Evolutionary conservation across 2,329 filamentous ascomycete genomes (phyloP).

Genomic region (Aureobasidium lini): DNA sequence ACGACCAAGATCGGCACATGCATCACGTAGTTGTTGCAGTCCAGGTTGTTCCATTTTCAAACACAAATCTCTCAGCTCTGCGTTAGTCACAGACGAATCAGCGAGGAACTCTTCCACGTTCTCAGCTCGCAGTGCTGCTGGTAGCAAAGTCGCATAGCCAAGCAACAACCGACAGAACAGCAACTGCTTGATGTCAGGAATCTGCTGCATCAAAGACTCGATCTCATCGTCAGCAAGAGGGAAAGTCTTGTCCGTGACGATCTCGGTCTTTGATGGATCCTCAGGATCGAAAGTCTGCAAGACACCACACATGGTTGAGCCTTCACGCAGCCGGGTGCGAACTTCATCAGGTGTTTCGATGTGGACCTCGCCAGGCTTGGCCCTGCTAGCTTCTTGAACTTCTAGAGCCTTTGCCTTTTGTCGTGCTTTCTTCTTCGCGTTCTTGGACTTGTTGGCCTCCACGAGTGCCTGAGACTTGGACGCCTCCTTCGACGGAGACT

Average conservation of each 20-base stretch:
- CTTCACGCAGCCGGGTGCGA: conserved; percentile 1
- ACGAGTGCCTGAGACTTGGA: background rate
- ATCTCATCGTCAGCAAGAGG: conserved; percentile 9
- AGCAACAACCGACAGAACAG: conserved; percentile 43
- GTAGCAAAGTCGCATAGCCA: conserved; percentile 39
- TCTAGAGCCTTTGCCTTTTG: conserved; percentile 6
- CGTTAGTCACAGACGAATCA: conserved; percentile 34
- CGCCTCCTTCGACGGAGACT: background rate
- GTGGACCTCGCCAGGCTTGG: conserved; percentile 5
- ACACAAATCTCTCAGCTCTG: conserved; percentile 41
- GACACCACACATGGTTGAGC: background rate
- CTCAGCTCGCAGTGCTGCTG: conserved; percentile 36
- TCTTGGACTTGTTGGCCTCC: conserved; percentile 2
- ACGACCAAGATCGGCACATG: conserved; percentile 43
- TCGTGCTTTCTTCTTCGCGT: conserved; percentile 7
- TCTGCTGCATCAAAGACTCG: conserved; percentile 29
- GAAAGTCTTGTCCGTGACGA: conserved; percentile 10
- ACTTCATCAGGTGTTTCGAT: conserved; percentile 11
- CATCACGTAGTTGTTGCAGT: conserved; percentile 45
- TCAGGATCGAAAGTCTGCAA: conserved; percentile 4
- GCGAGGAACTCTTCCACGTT: conserved; percentile 41
- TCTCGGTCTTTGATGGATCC: background rate
- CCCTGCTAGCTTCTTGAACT: background rate
- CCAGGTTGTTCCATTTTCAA: conserved; percentile 41
- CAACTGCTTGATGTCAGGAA: conserved; percentile 43